A percentile compares a stretch with the other conserved stretches of the same genome.
Evolutionary conservation across 257 asterid genomes (phyloP).

Genomic region (Craterostigma plantagineum): DNA sequence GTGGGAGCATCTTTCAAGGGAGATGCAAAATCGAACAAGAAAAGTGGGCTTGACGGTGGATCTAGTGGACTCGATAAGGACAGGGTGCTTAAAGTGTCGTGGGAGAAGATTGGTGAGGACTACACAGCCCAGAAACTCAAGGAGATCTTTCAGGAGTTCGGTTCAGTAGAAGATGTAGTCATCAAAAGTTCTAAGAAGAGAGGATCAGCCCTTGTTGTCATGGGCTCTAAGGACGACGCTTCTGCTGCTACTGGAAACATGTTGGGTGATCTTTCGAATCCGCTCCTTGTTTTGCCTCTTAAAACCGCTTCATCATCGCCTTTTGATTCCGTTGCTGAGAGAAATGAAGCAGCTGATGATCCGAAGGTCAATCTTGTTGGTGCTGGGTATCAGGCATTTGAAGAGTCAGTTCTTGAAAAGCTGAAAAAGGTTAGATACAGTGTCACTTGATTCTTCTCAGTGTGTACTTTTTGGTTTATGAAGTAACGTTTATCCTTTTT

Average conservation of each 20-base stretch:
- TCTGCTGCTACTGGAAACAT: constrained; percentile 40
- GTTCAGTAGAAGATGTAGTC: constrained; percentile 68
- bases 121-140: constrained; percentile 44
- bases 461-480: not conserved
- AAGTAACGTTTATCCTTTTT: too few species aligned
- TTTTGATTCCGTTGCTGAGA: constrained; percentile 16
- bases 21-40: constrained; percentile 10
- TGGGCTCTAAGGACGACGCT: constrained; percentile 64
- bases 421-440: constrained; percentile 36
- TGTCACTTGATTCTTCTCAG: not conserved
- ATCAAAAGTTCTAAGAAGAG: constrained; percentile 61
- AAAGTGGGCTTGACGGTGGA: constrained; percentile 15
- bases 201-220: constrained; percentile 76
- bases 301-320: constrained; percentile 34
- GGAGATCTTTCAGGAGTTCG: constrained; percentile 54
- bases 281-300: constrained; percentile 56
- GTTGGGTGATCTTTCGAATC: constrained; percentile 63
- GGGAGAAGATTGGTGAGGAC: constrained; percentile 69
- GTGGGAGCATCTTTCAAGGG: constrained; percentile 18
- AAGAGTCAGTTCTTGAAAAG: constrained; percentile 65
- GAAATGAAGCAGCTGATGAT: constrained; percentile 25
- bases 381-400: constrained; percentile 49
- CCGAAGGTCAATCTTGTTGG: constrained; percentile 40
- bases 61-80: constrained; percentile 33
- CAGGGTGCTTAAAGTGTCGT: constrained; percentile 69